These are phyloP conservation scores for Wilhelminamyces savonicus DNA, from an alignment of 805 yeast species.

Conservation along the genomic window DNA sequence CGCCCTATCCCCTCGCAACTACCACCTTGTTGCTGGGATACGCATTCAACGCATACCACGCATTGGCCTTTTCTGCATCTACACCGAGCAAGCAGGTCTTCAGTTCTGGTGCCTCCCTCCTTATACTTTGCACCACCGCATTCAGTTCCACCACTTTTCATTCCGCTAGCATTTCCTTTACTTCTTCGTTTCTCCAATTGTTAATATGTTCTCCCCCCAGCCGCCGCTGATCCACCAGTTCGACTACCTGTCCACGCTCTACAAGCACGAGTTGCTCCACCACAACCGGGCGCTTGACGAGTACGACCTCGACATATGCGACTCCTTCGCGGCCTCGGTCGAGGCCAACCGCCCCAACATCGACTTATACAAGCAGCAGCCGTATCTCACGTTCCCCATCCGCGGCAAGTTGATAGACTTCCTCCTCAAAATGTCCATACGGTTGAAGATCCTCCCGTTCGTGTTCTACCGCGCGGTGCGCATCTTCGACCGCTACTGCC, in stretches of 20 bases:
- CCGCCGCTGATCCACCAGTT: slow-evolving; percentile 24
- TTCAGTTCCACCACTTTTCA: no score
- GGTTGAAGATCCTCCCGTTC: slow-evolving; percentile 62
- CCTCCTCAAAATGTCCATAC: slow-evolving; percentile 60
- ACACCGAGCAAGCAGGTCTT: no score
- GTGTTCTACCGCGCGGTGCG: slow-evolving; percentile 63
- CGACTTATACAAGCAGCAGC: slow-evolving; percentile 73
- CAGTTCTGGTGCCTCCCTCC: no score
- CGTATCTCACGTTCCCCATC: slow-evolving; percentile 70
- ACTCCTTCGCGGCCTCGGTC: slow-evolving; percentile 26
- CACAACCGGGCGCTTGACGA: slow-evolving; percentile 45
- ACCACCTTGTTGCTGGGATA: no score
- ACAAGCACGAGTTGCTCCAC: slow-evolving; percentile 41
- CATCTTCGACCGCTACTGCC: slow-evolving; percentile 85
- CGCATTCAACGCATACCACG: no score
- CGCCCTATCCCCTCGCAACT: no score
- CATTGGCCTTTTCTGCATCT: no score
- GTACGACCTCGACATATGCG: slow-evolving; percentile 46
- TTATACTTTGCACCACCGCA: no score
- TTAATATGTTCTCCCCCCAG: no score
- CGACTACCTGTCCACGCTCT: slow-evolving; percentile 45
- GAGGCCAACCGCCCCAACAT: slow-evolving; percentile 40
- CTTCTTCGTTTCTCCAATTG: no score
- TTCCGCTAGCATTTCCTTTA: no score
- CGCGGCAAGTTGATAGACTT: slow-evolving; percentile 77